Conservation (phyloP, 2,329 filamentous ascomycete species). For the Cordyceps cicadae region DNA sequence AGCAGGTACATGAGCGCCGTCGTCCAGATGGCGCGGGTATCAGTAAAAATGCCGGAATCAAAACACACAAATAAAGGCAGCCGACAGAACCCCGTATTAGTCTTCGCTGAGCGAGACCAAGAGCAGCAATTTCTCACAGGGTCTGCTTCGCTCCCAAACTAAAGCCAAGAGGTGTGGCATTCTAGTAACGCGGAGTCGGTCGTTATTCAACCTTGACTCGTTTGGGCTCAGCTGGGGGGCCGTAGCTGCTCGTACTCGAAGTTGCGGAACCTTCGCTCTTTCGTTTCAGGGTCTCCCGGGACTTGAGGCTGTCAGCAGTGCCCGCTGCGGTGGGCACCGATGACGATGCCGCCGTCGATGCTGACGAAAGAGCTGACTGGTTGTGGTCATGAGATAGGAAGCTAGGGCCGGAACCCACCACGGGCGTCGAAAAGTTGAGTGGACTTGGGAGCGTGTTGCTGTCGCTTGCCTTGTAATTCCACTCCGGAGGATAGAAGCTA, state of each 20-base stretch:
- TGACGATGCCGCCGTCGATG: not conserved
- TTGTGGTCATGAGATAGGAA: constrained; percentile 50
- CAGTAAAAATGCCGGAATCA: constrained; percentile 1
- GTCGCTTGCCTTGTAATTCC: constrained; percentile 66
- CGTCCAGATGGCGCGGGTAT: constrained; percentile 7
- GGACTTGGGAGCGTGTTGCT: constrained; percentile 87
- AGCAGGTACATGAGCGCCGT: constrained; percentile 11
- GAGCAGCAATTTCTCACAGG: not conserved
- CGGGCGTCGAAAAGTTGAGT: constrained; percentile 82
- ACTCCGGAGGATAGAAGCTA: constrained; percentile 84
- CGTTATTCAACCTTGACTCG: constrained; percentile 12
- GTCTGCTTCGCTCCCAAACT: not conserved
- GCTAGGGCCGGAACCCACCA: constrained; percentile 52
- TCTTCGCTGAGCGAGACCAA: not conserved
- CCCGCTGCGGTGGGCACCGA: not conserved
- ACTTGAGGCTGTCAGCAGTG: not conserved
- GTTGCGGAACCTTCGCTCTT: constrained; percentile 7
- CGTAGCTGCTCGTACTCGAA: not conserved
- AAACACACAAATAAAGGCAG: not conserved
- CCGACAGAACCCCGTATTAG: not conserved
- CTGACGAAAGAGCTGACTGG: constrained; percentile 10
- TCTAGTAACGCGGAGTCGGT: not conserved
- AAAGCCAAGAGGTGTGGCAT: not conserved
- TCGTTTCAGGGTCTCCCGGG: constrained; percentile 9
- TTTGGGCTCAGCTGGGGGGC: constrained; percentile 4